Conservation (phyloP, 768 basidiomycete genomes). For the Russula emetica region DNA sequence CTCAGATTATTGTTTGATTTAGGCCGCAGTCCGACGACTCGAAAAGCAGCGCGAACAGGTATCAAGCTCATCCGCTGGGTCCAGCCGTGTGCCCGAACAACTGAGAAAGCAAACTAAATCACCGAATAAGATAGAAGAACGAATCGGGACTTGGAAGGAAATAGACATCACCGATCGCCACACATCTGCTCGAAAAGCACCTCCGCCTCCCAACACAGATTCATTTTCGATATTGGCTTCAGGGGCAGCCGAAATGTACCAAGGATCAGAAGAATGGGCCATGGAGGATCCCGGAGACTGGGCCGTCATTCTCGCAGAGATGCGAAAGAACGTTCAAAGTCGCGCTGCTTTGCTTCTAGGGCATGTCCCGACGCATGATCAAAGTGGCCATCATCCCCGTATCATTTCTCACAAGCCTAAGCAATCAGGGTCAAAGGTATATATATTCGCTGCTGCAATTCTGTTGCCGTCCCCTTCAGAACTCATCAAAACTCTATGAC, state of each 20-base stretch:
- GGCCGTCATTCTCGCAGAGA: constrained; percentile 14
- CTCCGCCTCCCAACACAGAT: not conserved
- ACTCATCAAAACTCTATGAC: not conserved
- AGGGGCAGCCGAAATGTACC: not conserved
- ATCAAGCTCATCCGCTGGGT: not conserved
- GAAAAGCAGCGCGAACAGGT: not conserved
- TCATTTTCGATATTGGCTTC: not conserved
- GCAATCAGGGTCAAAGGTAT: constrained; percentile 10
- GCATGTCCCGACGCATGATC: not conserved
- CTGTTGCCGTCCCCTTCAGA: not conserved
- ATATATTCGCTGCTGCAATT: not conserved
- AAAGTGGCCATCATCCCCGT: not conserved
- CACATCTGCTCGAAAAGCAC: not conserved
- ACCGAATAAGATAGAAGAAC: not conserved
- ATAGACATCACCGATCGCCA: not conserved
- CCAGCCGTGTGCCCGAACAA: not conserved
- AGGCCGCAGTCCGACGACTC: not conserved
- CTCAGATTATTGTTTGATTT: not conserved
- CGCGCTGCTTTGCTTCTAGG: constrained; percentile 14
- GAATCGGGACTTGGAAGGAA: not conserved
- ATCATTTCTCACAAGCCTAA: not conserved
- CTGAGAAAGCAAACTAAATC: constrained; percentile 3
- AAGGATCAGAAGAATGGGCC: constrained; percentile 14
- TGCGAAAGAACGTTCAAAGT: constrained; percentile 17
- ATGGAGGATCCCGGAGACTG: constrained; percentile 15